Evolutionary conservation across 1,139 yeast species (phyloP).

Genomic region (Chernovozyma aurita): DNA sequence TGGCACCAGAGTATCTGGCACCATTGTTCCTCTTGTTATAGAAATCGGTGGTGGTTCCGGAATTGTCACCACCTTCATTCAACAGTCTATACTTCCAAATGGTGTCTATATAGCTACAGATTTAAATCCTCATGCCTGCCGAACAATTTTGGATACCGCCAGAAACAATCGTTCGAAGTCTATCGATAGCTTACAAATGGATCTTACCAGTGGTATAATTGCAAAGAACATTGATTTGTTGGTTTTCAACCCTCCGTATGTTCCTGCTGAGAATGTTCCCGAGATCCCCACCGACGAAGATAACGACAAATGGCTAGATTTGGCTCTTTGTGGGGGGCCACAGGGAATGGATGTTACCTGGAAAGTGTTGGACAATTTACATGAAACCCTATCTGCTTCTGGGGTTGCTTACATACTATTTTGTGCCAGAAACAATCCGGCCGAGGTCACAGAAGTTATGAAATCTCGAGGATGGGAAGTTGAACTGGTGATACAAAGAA

Average conservation of each 20-base stretch:
- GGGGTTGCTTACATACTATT: constrained; percentile 83
- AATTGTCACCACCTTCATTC: constrained; percentile 71
- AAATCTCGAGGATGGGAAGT: constrained; percentile 50
- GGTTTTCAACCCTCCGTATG: constrained; percentile 93
- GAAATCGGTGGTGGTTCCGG: constrained; percentile 95
- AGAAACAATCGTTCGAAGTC: constrained; percentile 31
- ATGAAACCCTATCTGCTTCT: constrained; percentile 36
- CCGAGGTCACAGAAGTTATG: constrained; percentile 49
- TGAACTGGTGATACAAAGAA: constrained; percentile 50
- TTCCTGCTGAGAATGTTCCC: constrained; percentile 71
- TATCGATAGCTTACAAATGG: constrained; percentile 58
- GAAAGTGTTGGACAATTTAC: constrained; percentile 51
- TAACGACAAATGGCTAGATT: constrained; percentile 69
- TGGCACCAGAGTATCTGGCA: too few species aligned
- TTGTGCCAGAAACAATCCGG: constrained; percentile 85
- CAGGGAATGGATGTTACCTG: constrained; percentile 87
- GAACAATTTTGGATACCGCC: constrained; percentile 49
- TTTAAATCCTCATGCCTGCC: constrained; percentile 73
- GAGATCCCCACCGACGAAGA: constrained; percentile 48
- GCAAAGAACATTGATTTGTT: constrained; percentile 55
- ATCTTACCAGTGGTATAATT: constrained; percentile 50
- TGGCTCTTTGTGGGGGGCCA: constrained; percentile 84
- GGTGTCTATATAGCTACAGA: constrained; percentile 68
- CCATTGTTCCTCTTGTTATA: constrained; percentile 52
- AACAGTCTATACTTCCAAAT: constrained; percentile 44